A percentile compares a stretch with the other conserved stretches of the same genome.
These are phyloP conservation scores for Lachancea meyersii DNA, from an alignment of 805 yeast genomes.

Conservation along the genomic window DNA sequence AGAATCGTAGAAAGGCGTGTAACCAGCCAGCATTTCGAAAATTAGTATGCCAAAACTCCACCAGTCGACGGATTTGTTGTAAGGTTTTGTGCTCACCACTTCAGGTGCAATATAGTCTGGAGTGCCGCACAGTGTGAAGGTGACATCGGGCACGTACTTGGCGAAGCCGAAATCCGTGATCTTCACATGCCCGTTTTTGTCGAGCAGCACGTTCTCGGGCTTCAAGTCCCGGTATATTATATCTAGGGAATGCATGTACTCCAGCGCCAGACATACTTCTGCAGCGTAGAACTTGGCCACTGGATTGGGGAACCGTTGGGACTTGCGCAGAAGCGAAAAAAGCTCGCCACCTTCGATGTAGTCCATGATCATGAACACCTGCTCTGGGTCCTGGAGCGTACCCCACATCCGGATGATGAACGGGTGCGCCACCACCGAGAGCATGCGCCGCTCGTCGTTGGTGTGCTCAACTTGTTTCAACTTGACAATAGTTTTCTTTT, in stretches of 20 bases:
- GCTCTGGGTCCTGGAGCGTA: constrained; percentile 81
- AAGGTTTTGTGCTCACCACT: constrained; percentile 87
- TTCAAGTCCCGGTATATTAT: constrained; percentile 88
- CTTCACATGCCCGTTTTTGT: constrained; percentile 84
- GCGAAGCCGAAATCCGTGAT: constrained; percentile 94
- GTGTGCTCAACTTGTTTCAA: constrained; percentile 96
- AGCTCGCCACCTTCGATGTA: constrained; percentile 95
- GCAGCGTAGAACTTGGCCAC: constrained; percentile 96
- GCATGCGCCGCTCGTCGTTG: constrained; percentile 87
- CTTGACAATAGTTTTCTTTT: constrained; percentile 79
- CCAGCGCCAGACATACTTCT: constrained; percentile 78
- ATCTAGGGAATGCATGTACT: constrained; percentile 77
- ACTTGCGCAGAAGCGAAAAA: constrained; percentile 75
- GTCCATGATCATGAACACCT: constrained; percentile 92
- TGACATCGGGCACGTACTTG: constrained; percentile 83
- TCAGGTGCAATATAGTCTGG: constrained; percentile 97
- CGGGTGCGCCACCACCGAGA: constrained; percentile 82
- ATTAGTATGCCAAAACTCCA: constrained; percentile 93
- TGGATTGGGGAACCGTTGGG: constrained; percentile 89
- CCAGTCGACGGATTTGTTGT: constrained; percentile 95
- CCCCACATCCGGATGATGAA: constrained; percentile 95
- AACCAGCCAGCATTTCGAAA: constrained; percentile 91
- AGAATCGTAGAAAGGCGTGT: constrained; percentile 89
- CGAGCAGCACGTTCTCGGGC: constrained; percentile 86
- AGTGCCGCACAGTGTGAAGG: constrained; percentile 92